phyloP scores from a whole-genome alignment of 352 stramenopile species.

The Pythium phragmitis region DNA sequence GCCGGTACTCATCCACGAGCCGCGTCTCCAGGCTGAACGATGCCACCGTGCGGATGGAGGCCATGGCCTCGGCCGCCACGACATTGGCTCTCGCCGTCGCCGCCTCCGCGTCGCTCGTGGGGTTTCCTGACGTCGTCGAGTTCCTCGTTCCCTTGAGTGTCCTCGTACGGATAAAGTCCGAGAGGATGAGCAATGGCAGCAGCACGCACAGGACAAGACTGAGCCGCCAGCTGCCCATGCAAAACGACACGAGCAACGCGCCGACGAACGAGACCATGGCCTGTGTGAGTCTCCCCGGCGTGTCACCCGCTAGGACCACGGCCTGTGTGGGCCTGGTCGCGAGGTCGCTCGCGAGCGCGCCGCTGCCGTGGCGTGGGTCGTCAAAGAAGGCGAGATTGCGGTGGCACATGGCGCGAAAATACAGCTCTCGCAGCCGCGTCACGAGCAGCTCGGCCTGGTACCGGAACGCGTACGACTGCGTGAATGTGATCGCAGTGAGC shows the following conservation, averaged over 20 bases:
- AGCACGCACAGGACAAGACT: conserved; percentile 63
- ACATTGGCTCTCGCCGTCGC: conserved; percentile 16
- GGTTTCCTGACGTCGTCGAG: too few species aligned
- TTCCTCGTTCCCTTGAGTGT: conserved; percentile 13
- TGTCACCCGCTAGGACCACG: conserved; percentile 47
- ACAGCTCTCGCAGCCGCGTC: conserved; percentile 40
- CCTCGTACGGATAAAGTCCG: conserved; percentile 34
- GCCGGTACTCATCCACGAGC: conserved; percentile 21
- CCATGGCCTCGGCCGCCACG: conserved; percentile 25
- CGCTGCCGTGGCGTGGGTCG: conserved; percentile 54
- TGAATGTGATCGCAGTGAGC: conserved; percentile 35
- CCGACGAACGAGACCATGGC: conserved; percentile 50
- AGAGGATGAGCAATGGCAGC: conserved; percentile 59
- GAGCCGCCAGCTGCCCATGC: conserved; percentile 64
- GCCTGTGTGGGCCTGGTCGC: conserved; percentile 53
- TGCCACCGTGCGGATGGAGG: conserved; percentile 50
- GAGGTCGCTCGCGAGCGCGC: conserved; percentile 50
- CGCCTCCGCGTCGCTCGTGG: not conserved
- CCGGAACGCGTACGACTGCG: conserved; percentile 48
- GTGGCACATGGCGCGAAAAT: conserved; percentile 40
- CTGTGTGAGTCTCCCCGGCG: conserved; percentile 42
- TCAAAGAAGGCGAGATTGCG: conserved; percentile 79
- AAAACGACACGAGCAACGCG: conserved; percentile 61
- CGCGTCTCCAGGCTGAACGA: conserved; percentile 37
- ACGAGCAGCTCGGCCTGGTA: conserved; percentile 55